phyloP scores from a whole-genome alignment of 352 stramenopile species.

The Phytophthora crassamura region DNA sequence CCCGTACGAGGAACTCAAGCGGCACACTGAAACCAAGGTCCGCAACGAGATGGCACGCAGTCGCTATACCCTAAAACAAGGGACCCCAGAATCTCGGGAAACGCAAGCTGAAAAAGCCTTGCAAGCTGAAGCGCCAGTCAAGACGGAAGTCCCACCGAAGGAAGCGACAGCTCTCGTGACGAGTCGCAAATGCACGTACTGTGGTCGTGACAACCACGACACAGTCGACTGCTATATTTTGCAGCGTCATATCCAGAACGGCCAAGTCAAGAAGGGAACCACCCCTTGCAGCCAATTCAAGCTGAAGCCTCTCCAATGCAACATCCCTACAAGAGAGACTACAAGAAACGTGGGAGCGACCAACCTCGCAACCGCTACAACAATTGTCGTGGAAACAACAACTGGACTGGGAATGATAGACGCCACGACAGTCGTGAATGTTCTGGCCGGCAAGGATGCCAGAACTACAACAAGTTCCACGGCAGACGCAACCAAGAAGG shows the following conservation, averaged over 20 bases:
- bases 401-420: not conserved
- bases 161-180: slow-evolving; percentile 3
- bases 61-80: slow-evolving; percentile 19
- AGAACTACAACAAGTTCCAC: slow-evolving; percentile 12
- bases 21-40: slow-evolving; percentile 10
- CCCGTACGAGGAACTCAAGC: slow-evolving; percentile 16
- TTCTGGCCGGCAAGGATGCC: no score
- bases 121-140: not conserved
- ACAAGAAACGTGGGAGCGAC: no score
- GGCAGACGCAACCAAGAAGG: not conserved
- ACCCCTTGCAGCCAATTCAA: slow-evolving; percentile 21
- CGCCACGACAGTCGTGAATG: not conserved
- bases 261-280: slow-evolving; percentile 23
- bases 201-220: slow-evolving; percentile 12
- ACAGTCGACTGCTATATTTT: slow-evolving; percentile 22
- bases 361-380: slow-evolving; percentile 1
- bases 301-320: slow-evolving; percentile 2
- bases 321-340: no score
- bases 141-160: not conserved
- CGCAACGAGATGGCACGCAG: slow-evolving; percentile 11
- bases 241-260: slow-evolving; percentile 10
- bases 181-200: slow-evolving; percentile 15
- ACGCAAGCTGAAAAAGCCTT: slow-evolving; percentile 14
- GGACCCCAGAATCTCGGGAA: slow-evolving; percentile 9
- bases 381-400: not conserved